Percentiles rank a stretch among this genome's conserved stretches.
Evolutionary conservation across 352 stramenopile species (phyloP).

Genomic region (Globisporangium radiosum): DNA sequence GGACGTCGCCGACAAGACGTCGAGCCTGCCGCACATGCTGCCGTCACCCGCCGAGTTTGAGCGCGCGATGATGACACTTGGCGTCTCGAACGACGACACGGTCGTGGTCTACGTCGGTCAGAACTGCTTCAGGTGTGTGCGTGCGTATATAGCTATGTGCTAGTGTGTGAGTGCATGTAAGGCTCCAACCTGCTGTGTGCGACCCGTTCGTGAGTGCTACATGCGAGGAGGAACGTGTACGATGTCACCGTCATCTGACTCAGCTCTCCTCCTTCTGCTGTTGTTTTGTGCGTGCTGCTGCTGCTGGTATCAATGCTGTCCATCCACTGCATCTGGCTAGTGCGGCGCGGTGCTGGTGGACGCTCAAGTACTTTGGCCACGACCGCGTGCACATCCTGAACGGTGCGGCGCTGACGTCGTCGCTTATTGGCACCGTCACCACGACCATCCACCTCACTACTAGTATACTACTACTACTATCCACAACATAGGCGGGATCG

Average conservation of each 20-base stretch:
- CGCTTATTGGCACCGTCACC: neutral
- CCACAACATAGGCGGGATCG: slow-evolving; percentile 51
- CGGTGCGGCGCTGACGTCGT: slow-evolving; percentile 32
- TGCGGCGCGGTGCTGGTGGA: slow-evolving; percentile 82
- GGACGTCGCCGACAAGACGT: slow-evolving; percentile 61
- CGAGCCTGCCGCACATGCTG: slow-evolving; percentile 83
- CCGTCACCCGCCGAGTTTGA: slow-evolving; percentile 60
- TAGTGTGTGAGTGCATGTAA: too few relatives aligned
- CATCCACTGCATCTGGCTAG: too few relatives aligned
- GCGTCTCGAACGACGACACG: slow-evolving; percentile 61
- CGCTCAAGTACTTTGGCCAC: slow-evolving; percentile 88
- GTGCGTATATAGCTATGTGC: too few relatives aligned
- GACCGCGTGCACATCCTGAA: slow-evolving; percentile 85
- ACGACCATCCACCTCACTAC: neutral
- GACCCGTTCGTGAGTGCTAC: too few relatives aligned
- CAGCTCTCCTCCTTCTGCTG: too few relatives aligned
- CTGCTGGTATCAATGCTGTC: neutral
- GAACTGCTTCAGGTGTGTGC: slow-evolving; percentile 69
- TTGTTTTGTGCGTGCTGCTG: neutral
- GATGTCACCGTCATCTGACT: too few relatives aligned
- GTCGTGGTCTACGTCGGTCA: slow-evolving; percentile 79
- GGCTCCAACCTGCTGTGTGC: too few relatives aligned
- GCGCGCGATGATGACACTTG: slow-evolving; percentile 51
- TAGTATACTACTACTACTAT: neutral
- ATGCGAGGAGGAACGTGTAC: too few relatives aligned